Evolutionary conservation across 208 protist genomes (phyloP).

Genomic region (Acanthamoeba castellanii): DNA sequence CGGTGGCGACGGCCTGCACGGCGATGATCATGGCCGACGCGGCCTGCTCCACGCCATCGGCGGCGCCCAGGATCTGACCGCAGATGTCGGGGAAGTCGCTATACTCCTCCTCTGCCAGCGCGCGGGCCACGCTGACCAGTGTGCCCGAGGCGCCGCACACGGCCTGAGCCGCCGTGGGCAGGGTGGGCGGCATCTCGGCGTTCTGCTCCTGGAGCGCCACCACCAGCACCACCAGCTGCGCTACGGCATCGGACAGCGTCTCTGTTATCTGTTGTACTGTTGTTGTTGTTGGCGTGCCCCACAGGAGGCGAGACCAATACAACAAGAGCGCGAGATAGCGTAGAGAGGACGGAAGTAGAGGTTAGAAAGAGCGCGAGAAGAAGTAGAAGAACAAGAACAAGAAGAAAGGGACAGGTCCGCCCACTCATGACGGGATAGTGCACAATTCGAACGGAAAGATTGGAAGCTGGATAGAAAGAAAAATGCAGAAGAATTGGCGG

Average conservation of each 20-base stretch:
- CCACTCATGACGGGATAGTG: too few species aligned
- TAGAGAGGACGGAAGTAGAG: background rate
- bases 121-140: conserved; percentile 43
- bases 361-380: too few species aligned
- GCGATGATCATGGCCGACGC: conserved; percentile 10
- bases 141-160: conserved; percentile 31
- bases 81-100: conserved; percentile 60
- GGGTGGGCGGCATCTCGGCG: conserved; percentile 52
- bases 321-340: background rate
- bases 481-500: too few species aligned
- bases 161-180: conserved; percentile 35
- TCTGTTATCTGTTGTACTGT: conserved; percentile 77
- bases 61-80: conserved; percentile 15
- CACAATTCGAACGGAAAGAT: background rate
- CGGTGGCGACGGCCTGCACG: conserved; percentile 32
- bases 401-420: too few species aligned
- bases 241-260: conserved; percentile 68
- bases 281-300: background rate
- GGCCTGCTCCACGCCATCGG: conserved; percentile 69
- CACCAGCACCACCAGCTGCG: conserved; percentile 72
- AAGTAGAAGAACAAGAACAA: too few species aligned
- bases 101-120: conserved; percentile 67
- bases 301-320: background rate
- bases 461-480: too few species aligned
- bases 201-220: conserved; percentile 74